Conservation (phyloP, 208 protist genomes). For the Acanthamoeba sp. region DNA sequence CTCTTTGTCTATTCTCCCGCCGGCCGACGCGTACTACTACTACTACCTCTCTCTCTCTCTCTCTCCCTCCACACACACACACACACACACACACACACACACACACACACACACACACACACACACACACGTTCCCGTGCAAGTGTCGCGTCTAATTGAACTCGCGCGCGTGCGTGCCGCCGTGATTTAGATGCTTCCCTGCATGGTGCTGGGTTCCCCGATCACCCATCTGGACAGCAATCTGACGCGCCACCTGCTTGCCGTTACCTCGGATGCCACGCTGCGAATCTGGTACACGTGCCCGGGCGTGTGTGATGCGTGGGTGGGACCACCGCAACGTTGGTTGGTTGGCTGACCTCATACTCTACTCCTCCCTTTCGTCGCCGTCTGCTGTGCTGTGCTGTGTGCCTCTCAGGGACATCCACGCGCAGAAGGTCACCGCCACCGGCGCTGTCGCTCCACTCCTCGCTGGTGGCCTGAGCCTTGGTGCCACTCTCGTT, state of each 20-base stretch:
- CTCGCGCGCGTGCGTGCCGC: neutral
- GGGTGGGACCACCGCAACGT: neutral
- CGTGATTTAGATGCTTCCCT: conserved; percentile 31
- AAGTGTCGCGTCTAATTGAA: too few species aligned
- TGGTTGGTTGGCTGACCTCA: neutral
- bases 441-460: neutral
- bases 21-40: conserved; percentile 28
- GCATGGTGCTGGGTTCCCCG: conserved; percentile 34
- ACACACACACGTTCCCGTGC: too few species aligned
- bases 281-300: conserved; percentile 17
- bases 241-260: conserved; percentile 46
- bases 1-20: conserved; percentile 58
- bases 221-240: conserved; percentile 64
- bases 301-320: neutral
- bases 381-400: neutral
- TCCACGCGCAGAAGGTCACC: neutral
- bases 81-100: too few species aligned
- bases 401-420: neutral
- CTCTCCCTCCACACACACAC: neutral
- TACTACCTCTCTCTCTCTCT: neutral
- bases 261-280: neutral
- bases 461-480: neutral
- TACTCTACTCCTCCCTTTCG: too few species aligned
- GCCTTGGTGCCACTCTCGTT: neutral
- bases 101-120: too few species aligned